These are phyloP conservation scores for Coniochaeta hoffmannii DNA, from an alignment of 2,329 filamentous ascomycete genomes.

Conservation along the genomic window DNA sequence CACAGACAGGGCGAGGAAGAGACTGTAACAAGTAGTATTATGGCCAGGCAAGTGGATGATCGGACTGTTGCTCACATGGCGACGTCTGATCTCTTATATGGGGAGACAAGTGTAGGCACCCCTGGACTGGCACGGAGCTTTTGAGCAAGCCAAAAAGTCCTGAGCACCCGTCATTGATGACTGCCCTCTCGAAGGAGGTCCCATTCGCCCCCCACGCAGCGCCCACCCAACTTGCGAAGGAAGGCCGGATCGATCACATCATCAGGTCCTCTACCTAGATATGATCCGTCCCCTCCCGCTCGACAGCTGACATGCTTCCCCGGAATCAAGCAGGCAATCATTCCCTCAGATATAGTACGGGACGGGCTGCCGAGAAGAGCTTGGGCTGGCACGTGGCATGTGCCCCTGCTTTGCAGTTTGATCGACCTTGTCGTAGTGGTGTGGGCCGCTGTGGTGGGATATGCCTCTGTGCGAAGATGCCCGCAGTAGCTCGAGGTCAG, in stretches of 20 bases:
- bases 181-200: background rate
- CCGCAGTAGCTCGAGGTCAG: background rate
- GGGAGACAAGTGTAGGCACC: background rate
- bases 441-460: background rate
- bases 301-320: conserved; percentile 9
- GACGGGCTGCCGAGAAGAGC: background rate
- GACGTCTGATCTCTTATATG: background rate
- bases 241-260: background rate
- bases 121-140: background rate
- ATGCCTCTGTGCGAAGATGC: background rate
- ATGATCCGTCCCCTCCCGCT: background rate
- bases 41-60: background rate
- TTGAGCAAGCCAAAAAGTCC: background rate
- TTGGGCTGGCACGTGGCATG: conserved; percentile 15
- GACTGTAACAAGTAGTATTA: background rate
- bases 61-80: background rate
- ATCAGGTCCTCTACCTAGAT: background rate
- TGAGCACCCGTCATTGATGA: background rate
- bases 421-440: conserved; percentile 9
- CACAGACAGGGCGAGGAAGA: background rate
- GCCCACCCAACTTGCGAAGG: background rate
- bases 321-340: background rate
- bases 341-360: background rate
- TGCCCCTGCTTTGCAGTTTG: conserved; percentile 10
- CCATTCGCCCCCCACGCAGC: background rate